These are phyloP conservation scores for Mrakia gelida DNA, from an alignment of 768 basidiomycete species.

Conservation along the genomic window DNA sequence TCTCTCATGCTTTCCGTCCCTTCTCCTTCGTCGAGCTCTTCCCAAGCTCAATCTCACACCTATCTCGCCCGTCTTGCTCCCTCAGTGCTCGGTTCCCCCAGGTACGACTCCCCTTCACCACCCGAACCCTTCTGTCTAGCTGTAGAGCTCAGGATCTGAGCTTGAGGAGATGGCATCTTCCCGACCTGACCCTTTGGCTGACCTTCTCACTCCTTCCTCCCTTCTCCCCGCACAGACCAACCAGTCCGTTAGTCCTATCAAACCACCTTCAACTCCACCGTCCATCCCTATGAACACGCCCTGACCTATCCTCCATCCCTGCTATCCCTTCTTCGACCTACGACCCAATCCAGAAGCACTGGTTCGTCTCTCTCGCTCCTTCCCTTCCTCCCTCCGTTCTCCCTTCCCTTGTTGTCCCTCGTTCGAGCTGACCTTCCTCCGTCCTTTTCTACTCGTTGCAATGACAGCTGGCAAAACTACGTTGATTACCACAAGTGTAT, in stretches of 20 bases:
- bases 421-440: not conserved
- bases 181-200: not conserved
- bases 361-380: conserved; percentile 53
- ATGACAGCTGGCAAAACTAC: conserved; percentile 84
- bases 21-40: not conserved
- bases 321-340: conserved; percentile 44
- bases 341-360: conserved; percentile 91
- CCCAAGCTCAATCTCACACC: not conserved
- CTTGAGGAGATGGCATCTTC: conserved; percentile 8
- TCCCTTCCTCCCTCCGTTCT: not conserved
- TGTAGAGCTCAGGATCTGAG: not conserved
- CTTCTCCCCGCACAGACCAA: conserved; percentile 25
- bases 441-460: not conserved
- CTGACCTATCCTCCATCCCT: not conserved
- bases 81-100: conserved; percentile 33
- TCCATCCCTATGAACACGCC: conserved; percentile 44
- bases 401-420: not conserved
- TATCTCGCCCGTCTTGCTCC: not conserved
- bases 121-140: not conserved
- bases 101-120: not conserved
- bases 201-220: conserved; percentile 1
- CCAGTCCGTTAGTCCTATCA: conserved; percentile 29
- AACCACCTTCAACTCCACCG: conserved; percentile 24
- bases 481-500: conserved; percentile 98
- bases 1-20: conserved; percentile 1